Evolutionary conservation across 2,329 filamentous ascomycete species (phyloP), one percentile per base, ranked within the genome.

Genomic region (Fusarium guadeloupense): DNA sequence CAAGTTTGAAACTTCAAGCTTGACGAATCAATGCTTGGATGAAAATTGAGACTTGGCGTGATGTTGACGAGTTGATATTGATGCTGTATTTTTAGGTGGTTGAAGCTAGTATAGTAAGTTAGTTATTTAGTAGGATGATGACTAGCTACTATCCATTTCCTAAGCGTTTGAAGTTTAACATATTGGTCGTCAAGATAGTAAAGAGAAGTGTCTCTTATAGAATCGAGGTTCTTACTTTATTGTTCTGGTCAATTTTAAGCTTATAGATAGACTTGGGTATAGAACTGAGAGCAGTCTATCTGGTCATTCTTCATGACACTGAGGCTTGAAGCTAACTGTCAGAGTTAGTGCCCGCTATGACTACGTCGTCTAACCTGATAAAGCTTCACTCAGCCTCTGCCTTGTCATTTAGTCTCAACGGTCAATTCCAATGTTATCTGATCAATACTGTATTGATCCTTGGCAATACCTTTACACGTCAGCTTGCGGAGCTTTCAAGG

Each of bases 11-110:
- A 55, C 9, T 55, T 48, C 49, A 26, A 58, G 37, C 46, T 64
- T 64, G 50, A 60, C 45, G 40, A 64, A 48, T 34, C 26, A 62
- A 53, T 62, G 45, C 44, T 51, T 60, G 54, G 41, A 38, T n/a
- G 21, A 35, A 38, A 44, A 58, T 12, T 21, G 33, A 44, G 28
- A 59, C 30, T 60, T 64, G 54, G 49, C 38, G 30, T 37, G 20
- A 37, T 35, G 37, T 56, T 46, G 41, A 44, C 26, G 30, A 34
- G 9, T 37, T 43, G 21, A 38, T 47, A 46, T 47, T 31, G 28
- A 31, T 31, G 13, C 10, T 30, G 13, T 31, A 31, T 31, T 31
- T 31, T 25, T 31, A n/a, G n/a, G n/a, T n/a, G n/a, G n/a, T n/a
- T n/a, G n/a, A n/a, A n/a, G n/a, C n/a, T n/a, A n/a, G n/a, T n/a